phyloP scores from a whole-genome alignment of 495 filamentous ascomycete genomes.

The Neohortaea acidophila region DNA sequence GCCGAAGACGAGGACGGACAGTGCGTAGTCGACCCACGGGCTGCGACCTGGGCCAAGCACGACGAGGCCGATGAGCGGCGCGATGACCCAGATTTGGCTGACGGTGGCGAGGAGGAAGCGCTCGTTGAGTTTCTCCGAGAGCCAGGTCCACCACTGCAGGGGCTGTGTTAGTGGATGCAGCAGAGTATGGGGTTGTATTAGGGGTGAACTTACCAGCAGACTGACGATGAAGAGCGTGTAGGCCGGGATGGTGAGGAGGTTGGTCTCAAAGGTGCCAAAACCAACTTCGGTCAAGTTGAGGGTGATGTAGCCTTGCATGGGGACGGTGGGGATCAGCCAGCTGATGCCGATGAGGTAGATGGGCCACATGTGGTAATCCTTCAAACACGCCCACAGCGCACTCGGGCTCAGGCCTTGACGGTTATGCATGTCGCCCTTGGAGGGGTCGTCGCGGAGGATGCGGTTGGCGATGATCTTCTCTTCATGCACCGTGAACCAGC shows the following conservation, averaged over 20 bases:
- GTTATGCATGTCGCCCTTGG: conserved; percentile 51
- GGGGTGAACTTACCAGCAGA: conserved; percentile 33
- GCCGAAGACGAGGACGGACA: conserved; percentile 16
- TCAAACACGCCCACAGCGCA: conserved; percentile 33
- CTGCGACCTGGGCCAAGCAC: conserved; percentile 25
- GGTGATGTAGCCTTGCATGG: conserved; percentile 30
- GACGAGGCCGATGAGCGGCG: conserved; percentile 37
- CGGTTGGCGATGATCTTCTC: conserved; percentile 46
- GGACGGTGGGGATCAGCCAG: conserved; percentile 34
- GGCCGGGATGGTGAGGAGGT: conserved; percentile 20
- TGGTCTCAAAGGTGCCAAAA: conserved; percentile 30
- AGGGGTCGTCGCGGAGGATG: conserved; percentile 47
- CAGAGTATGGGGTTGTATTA: no score
- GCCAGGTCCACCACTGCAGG: conserved; percentile 36
- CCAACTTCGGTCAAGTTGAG: conserved; percentile 30
- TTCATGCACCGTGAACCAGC: conserved; percentile 48
- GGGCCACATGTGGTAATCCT: conserved; percentile 45
- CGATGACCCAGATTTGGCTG: conserved; percentile 43
- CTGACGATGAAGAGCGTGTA: conserved; percentile 31
- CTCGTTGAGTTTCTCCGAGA: conserved; percentile 44
- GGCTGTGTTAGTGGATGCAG: no score
- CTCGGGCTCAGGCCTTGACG: conserved; percentile 34
- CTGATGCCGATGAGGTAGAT: conserved; percentile 36
- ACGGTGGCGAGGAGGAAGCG: conserved; percentile 36
- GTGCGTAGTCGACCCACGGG: conserved; percentile 8